A percentile compares a stretch with the other conserved stretches of the same genome.
These are phyloP conservation scores for Ophiostoma piceae DNA, from an alignment of 2,329 filamentous ascomycete genomes.

Conservation along the genomic window DNA sequence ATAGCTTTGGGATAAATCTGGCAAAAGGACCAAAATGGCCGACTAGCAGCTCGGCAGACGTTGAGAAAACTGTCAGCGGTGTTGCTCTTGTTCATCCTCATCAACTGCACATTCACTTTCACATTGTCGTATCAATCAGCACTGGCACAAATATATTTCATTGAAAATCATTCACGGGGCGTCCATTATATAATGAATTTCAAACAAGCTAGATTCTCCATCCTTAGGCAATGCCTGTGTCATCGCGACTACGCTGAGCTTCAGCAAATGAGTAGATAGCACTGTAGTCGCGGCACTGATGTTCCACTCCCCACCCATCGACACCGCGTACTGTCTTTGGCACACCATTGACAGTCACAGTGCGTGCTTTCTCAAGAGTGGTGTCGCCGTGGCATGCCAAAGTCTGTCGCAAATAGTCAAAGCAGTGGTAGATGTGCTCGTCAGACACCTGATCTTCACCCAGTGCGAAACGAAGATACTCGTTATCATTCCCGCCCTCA, in stretches of 20 bases:
- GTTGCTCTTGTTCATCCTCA: neutral
- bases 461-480: neutral
- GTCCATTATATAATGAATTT: neutral
- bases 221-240: neutral
- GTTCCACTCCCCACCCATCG: neutral
- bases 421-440: constrained; percentile 4
- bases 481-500: neutral
- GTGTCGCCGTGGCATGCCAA: neutral
- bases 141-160: neutral
- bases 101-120: neutral
- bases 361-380: neutral
- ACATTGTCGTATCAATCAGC: neutral
- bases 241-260: neutral
- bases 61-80: neutral
- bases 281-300: neutral
- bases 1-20: neutral
- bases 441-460: neutral
- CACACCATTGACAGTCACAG: neutral
- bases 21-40: neutral
- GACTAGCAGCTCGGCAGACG: neutral
- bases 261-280: neutral
- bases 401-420: neutral
- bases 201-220: neutral
- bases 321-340: neutral
- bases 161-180: neutral